phyloP scores from a whole-genome alignment of 148 eudicot species.

The Agrostemma githago region DNA sequence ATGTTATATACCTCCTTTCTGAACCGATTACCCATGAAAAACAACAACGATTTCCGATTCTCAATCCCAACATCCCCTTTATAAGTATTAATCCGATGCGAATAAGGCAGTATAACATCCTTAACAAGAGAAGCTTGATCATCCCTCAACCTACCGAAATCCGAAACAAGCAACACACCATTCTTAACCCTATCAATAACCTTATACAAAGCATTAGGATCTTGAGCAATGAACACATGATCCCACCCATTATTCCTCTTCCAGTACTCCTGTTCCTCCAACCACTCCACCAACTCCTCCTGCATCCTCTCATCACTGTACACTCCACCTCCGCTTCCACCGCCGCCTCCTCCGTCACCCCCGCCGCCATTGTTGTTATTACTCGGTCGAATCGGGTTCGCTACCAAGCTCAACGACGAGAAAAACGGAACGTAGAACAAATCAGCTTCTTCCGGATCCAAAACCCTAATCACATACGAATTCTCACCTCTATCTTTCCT shows the following conservation, averaged over 20 bases:
- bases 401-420: conserved; percentile 81
- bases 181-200: conserved; percentile 74
- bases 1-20: conserved; percentile 67
- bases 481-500: conserved; percentile 18
- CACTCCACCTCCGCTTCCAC: neutral
- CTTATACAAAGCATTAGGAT: conserved; percentile 89
- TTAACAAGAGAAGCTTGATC: conserved; percentile 82
- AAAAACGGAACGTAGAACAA: conserved; percentile 91
- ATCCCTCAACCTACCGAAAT: conserved; percentile 78
- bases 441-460: conserved; percentile 77
- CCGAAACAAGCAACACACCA: conserved; percentile 76
- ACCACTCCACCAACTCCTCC: conserved; percentile 74
- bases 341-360: neutral
- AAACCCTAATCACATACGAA: conserved; percentile 53
- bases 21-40: conserved; percentile 94
- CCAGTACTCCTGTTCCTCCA: conserved; percentile 76
- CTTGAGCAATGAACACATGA: conserved; percentile 90
- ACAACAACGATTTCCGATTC: conserved; percentile 63
- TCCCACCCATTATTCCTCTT: conserved; percentile 94
- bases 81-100: conserved; percentile 68
- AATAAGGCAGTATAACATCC: conserved; percentile 88
- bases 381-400: conserved; percentile 46
- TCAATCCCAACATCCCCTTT: conserved; percentile 68
- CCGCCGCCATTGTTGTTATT: neutral
- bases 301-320: conserved; percentile 85